phyloP scores from a whole-genome alignment of 2,329 filamentous ascomycete genomes.

The Nigrospora osmanthi region DNA sequence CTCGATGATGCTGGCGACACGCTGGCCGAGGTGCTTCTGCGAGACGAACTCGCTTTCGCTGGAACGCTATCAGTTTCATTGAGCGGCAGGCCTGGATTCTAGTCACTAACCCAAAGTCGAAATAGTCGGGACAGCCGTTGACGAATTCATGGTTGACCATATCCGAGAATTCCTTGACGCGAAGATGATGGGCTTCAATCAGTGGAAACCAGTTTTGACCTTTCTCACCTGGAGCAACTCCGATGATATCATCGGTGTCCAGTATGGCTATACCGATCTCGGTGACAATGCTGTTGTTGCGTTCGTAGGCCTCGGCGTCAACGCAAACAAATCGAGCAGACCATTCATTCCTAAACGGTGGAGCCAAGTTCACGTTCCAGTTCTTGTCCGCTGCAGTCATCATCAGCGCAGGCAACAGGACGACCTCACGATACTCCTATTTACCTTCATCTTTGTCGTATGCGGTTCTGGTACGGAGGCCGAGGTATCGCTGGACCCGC shows the following conservation, averaged over 20 bases:
- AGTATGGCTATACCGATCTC: conserved; percentile 81
- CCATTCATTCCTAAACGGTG: conserved; percentile 38
- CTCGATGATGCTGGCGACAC: conserved; percentile 29
- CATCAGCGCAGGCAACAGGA: not conserved
- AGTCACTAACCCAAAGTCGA: conserved; percentile 63
- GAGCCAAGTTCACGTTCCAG: conserved; percentile 26
- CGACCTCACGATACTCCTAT: not conserved
- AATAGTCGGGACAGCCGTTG: conserved; percentile 62
- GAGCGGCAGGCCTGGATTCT: not conserved
- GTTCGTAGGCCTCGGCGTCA: conserved; percentile 78
- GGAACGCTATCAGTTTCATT: conserved; percentile 5
- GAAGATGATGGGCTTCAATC: conserved; percentile 68
- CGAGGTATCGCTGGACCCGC: conserved; percentile 63
- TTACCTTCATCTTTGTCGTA: conserved; percentile 3
- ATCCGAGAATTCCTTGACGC: conserved; percentile 61
- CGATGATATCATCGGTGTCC: conserved; percentile 54
- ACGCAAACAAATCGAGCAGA: conserved; percentile 67
- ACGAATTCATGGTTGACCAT: conserved; percentile 63
- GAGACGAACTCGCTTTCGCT: conserved; percentile 35
- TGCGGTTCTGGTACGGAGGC: conserved; percentile 37
- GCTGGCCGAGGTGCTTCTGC: conserved; percentile 21
- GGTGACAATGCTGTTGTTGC: conserved; percentile 57
- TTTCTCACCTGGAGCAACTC: conserved; percentile 48
- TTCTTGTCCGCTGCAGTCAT: not conserved
- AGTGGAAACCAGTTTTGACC: conserved; percentile 59